These are phyloP conservation scores for Trichoderma arundinaceum DNA, from an alignment of 2,329 filamentous ascomycete species.

Conservation along the genomic window DNA sequence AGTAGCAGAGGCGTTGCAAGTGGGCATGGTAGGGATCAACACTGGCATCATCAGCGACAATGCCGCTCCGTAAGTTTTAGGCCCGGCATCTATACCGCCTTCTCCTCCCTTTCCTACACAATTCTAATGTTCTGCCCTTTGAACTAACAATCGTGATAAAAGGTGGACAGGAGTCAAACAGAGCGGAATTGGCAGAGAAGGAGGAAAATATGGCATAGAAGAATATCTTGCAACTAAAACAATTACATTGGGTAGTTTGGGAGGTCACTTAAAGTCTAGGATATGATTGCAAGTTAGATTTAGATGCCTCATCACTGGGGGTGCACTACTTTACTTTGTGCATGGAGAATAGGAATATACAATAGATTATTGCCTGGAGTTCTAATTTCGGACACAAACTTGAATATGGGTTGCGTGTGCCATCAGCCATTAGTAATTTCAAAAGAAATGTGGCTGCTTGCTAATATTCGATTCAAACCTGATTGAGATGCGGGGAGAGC, in stretches of 20 bases:
- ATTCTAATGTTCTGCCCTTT: too few species aligned
- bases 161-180: neutral
- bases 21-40: constrained; percentile 65
- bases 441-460: neutral
- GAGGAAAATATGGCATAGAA: constrained; percentile 2
- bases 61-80: neutral
- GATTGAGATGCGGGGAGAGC: neutral
- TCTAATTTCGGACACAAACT: too few species aligned
- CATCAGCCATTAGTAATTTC: neutral
- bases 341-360: too few species aligned
- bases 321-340: too few species aligned
- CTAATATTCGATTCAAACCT: neutral
- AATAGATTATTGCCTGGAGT: too few species aligned
- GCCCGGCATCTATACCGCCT: neutral
- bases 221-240: neutral
- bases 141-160: too few species aligned
- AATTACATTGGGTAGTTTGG: neutral
- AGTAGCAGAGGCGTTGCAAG: constrained; percentile 60
- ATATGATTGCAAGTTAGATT: too few species aligned
- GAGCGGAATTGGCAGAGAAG: constrained; percentile 6
- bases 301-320: too few species aligned
- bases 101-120: too few species aligned
- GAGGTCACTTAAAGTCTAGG: too few species aligned
- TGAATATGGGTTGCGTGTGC: too few species aligned
- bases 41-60: constrained; percentile 4